phyloP scores from a whole-genome alignment of 169 alveolate species.

The Cryptosporidium canis region DNA sequence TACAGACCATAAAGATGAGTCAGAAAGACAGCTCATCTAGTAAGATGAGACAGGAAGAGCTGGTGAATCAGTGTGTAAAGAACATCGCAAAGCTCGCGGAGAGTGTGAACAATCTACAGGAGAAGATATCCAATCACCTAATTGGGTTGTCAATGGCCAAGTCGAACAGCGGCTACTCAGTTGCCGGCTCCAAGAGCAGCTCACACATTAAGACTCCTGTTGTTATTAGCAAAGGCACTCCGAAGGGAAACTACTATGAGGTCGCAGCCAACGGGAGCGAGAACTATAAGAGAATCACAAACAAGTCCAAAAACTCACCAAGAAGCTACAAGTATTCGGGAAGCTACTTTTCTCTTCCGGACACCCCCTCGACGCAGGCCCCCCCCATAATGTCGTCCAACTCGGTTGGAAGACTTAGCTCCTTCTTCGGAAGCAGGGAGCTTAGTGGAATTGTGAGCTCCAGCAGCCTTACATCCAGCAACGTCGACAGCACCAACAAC shows the following conservation, averaged over 20 bases:
- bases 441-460: conserved; percentile 49
- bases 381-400: conserved; percentile 38
- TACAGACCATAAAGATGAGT: conserved; percentile 34
- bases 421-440: conserved; percentile 28
- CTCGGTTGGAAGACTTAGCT: conserved; percentile 27
- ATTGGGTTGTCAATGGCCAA: conserved; percentile 60
- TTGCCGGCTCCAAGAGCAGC: conserved; percentile 12
- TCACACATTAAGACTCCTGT: conserved; percentile 43
- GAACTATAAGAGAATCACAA: conserved; percentile 21
- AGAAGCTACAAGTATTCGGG: not conserved
- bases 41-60: conserved; percentile 59
- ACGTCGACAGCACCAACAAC: conserved; percentile 51
- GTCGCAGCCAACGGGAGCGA: conserved; percentile 5
- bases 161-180: conserved; percentile 14
- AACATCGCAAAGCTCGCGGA: conserved; percentile 71
- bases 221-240: conserved; percentile 13
- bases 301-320: conserved; percentile 43
- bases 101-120: conserved; percentile 63
- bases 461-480: conserved; percentile 50
- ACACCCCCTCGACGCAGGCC: conserved; percentile 72
- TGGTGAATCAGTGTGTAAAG: conserved; percentile 66
- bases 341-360: conserved; percentile 39
- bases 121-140: conserved; percentile 57
- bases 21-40: conserved; percentile 48
- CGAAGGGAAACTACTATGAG: conserved; percentile 51